Base-by-base conservation (phyloP, 2,329 filamentous ascomycete species). In the Colletotrichum chlorophyti region DNA sequence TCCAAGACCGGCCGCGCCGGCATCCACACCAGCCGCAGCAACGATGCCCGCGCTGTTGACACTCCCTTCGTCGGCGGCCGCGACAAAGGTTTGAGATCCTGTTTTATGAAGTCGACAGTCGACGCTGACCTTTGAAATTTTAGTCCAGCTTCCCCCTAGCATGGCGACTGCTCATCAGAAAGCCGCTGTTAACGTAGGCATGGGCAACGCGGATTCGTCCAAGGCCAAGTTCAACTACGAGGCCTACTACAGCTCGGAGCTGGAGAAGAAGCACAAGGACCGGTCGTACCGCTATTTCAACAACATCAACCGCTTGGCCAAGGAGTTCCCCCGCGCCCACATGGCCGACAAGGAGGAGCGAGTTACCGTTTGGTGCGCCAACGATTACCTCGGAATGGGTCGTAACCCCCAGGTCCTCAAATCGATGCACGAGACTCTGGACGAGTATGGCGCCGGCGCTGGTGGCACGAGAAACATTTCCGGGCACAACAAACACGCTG, bases 261-360 rank as follows among this genome's bases (percentile, higher is more conserved):
- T 99, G 66, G 92, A 97, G 68, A 98, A 97, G 85, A 99, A 99
- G 81, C 95, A 97, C 84, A 93, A 96, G 83, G 95, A 99, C 83
- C 98, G 97, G 81, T 97, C 93, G 49, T 99, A 99, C 81, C 91
- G 95, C 71, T 98, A 98, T 81, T 99, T 99, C 83, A 99, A 99
- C 84, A 99, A 99, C 82, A 99, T 99, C 86, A 99, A 99, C 72
- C 93, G 95, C 31, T 83, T 99, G 61, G 95, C 95, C 65, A 91
- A 95, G 78, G 92, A 98, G 64, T 99, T 99, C 63, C 95, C 95
- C 26, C 91, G 91, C 64, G 95, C 95, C 41, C 95, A 99, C 75
- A 96, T 96, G 83, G 84, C 91, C 14, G 87, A 83, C 58, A 85
- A 86, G 70, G 88, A 94, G 59, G 92, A 97, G 65, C 87, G 87